Evolutionary conservation across 345 rosid species (phyloP), one percentile per base, ranked within the genome.

Genomic region (Chamaenerion angustifolium): DNA sequence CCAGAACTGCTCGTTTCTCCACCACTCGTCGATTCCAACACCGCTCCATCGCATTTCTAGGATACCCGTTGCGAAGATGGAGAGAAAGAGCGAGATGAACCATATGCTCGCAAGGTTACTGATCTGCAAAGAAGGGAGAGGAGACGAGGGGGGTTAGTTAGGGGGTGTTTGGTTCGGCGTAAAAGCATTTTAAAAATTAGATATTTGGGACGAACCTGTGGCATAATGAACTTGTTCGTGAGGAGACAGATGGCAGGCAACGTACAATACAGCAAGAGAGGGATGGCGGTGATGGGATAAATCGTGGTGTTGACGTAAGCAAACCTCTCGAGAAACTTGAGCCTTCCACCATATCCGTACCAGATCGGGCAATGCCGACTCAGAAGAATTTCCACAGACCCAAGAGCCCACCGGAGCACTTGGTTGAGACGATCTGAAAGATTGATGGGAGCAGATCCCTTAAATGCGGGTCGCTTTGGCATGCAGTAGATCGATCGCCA

Each of bases 1-100:
- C 95, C 95, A 87, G 66, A 87, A 87, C 65, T 87, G 95, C 60
- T 87, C 95, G 43, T 87, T 87, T 67, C 96, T 79, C 96, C 96
- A 87, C 96, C 96, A 87, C 50, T 87, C 96, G 17, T 87, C 96
- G 6, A 83, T 87, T 23, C 96, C 88, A 15, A 87, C 96, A 3
- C 94, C 94, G 46, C 96, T 81, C 96, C 96, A 87, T 56, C 94
- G 76, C 94, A 87, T 83, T 64, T 87, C 96, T 1, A 87, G 62
- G 8, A 87, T 81, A 62, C 96, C 96, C 40, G 96, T 87, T 1
- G 90, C 96, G 15, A 83, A 81, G 67, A 87, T 87, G 60, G 94
- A 83, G 55, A 87, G 77, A 67, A 87, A 87, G 71, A 87, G 90
- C 45, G 94, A 79, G 55, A 87, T 73, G 51, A 87, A 81, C 87